Evolutionary conservation across 306 rosid species (phyloP), one percentile per base, ranked within the genome.

Genomic region (Vicia sativa): DNA sequence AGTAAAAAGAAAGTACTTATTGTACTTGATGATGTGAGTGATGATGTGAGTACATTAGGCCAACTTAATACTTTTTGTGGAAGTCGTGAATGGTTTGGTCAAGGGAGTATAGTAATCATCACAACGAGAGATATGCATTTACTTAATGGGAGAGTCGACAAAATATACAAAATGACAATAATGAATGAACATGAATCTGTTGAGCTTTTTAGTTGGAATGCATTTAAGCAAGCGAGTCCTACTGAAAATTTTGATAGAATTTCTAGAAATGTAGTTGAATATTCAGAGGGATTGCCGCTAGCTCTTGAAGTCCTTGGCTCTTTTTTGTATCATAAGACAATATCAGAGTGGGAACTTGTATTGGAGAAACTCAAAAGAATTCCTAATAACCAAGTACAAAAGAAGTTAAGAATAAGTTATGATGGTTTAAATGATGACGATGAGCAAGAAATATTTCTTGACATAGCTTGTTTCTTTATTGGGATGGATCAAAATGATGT

Each of bases 401-500:
- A 49, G 12, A 49, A 16, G 55, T 49, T 49, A 18, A 49, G 9
- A 49, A 16, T 49, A 16, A 49, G 55, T 5, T 49, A 49, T 49
- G 26, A 49, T 9, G 55, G 6, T 18, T 49, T 49, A 49, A 9
- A 49, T 18, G 55, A 49, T 49, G 55, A 49, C 14, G 12, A n/a
- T 0, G 26, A 3, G 6, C 9, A 49, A 49, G 55, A 18, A 49
- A 49, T 49, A 49, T 49, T 49, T 12, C 55, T 49, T 49, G 55
- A 49, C 25, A 9, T 49, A 49, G 55, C 13, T 49, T 49, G 55
- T 49, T 49, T 16, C 18, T 54, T 25, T 54, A 54, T 54, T 54
- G 60, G 60, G 16, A 54, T 54, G 60, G 37, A 25, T 31, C 16
- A 31, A 12, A 11, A 6, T 12, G 60, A 54, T 25, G 60, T 54